phyloP scores from a whole-genome alignment of 2,329 filamentous ascomycete genomes.

The Aspergillus alliaceus region DNA sequence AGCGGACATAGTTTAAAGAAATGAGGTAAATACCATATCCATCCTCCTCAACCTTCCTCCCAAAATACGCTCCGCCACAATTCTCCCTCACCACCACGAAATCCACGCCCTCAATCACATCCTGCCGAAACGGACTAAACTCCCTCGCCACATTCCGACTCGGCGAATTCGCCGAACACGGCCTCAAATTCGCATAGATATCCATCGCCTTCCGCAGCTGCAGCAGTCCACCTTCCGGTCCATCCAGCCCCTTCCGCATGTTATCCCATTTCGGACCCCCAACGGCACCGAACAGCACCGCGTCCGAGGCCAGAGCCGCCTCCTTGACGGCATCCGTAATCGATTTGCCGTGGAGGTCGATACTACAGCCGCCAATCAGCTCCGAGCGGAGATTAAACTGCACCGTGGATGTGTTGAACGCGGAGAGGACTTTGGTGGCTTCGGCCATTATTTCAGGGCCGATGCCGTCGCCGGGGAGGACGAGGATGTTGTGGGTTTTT shows the following conservation, averaged over 20 bases:
- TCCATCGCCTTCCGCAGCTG: constrained; percentile 82
- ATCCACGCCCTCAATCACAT: constrained; percentile 78
- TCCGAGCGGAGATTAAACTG: constrained; percentile 83
- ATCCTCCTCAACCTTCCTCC: constrained; percentile 37
- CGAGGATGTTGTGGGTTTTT: constrained; percentile 66
- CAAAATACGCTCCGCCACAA: constrained; percentile 45
- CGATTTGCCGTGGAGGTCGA: constrained; percentile 71
- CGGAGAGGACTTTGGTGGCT: constrained; percentile 65
- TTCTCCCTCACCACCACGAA: constrained; percentile 60
- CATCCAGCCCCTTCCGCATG: constrained; percentile 60
- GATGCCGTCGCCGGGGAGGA: constrained; percentile 76
- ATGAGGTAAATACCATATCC: constrained; percentile 40
- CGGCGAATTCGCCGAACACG: constrained; percentile 74
- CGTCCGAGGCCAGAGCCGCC: constrained; percentile 77
- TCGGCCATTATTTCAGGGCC: constrained; percentile 67
- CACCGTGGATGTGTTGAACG: constrained; percentile 66
- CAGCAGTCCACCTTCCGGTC: constrained; percentile 84
- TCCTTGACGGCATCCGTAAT: constrained; percentile 76
- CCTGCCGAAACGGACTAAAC: constrained; percentile 76
- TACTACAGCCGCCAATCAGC: constrained; percentile 82
- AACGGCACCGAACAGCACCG: constrained; percentile 84
- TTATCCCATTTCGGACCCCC: constrained; percentile 93
- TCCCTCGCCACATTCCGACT: constrained; percentile 70
- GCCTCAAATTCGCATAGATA: constrained; percentile 87
- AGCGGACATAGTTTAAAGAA: too few species aligned